A percentile compares a stretch with the other conserved stretches of the same genome.
These are phyloP conservation scores for Alternaria conjuncta DNA, from an alignment of 2,329 filamentous ascomycete genomes.

Conservation along the genomic window DNA sequence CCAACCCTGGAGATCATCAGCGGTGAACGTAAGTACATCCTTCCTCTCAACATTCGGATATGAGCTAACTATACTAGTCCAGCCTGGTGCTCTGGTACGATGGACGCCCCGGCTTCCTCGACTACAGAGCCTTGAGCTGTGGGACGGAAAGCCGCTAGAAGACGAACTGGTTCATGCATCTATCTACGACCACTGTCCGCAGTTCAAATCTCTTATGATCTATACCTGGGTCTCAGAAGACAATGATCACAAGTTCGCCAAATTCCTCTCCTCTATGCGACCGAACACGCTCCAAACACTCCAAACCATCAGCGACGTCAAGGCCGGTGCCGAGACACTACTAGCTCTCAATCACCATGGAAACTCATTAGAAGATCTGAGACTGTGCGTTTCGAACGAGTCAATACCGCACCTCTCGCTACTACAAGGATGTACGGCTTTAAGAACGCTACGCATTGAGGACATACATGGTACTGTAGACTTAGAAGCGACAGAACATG, in stretches of 20 bases:
- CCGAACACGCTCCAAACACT: constrained; percentile 66
- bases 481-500: constrained; percentile 60
- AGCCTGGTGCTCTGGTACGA: constrained; percentile 58
- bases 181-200: constrained; percentile 65
- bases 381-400: constrained; percentile 58
- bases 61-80: constrained; percentile 47
- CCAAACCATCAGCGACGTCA: constrained; percentile 63
- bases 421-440: constrained; percentile 56
- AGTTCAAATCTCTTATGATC: constrained; percentile 67
- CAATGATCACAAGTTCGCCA: constrained; percentile 64
- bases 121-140: constrained; percentile 65
- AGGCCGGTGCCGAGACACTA: constrained; percentile 63
- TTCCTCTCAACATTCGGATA: background rate
- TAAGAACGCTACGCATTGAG: constrained; percentile 59
- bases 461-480: constrained; percentile 54
- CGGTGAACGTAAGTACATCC: constrained; percentile 53
- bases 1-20: constrained; percentile 66
- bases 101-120: constrained; percentile 67
- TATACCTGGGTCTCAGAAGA: constrained; percentile 58
- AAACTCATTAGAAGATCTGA: constrained; percentile 61
- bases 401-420: constrained; percentile 58
- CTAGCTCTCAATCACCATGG: constrained; percentile 60
- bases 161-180: constrained; percentile 60
- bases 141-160: constrained; percentile 66
- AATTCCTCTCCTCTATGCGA: constrained; percentile 63